A percentile compares a stretch with the other conserved stretches of the same genome.
Evolutionary conservation across 2,329 filamentous ascomycete species (phyloP).

Genomic region (Stachybotrys echinatus): DNA sequence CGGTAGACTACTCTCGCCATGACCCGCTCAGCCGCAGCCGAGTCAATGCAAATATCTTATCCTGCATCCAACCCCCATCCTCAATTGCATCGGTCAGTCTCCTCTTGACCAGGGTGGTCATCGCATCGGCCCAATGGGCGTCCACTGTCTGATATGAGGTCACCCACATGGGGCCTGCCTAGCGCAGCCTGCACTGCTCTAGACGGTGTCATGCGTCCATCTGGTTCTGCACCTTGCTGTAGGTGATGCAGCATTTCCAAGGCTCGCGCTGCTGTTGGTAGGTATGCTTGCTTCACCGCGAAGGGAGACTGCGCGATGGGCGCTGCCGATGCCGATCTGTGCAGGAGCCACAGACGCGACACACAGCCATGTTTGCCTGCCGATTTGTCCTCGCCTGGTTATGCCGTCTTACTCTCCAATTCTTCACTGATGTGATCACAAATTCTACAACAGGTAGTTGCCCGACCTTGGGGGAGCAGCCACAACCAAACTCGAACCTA

Average conservation of each 20-base stretch:
- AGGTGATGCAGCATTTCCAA: not conserved
- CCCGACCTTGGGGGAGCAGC: not conserved
- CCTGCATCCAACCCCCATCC: not conserved
- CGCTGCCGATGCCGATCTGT: not conserved
- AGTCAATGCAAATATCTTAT: not conserved
- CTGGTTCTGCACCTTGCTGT: not conserved
- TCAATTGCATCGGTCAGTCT: not conserved
- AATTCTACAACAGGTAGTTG: no score
- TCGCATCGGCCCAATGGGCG: not conserved
- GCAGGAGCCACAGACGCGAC: not conserved
- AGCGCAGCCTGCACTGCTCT: slow-evolving; percentile 1
- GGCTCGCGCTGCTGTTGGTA: not conserved
- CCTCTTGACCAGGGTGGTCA: not conserved
- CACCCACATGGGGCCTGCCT: not conserved
- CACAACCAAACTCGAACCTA: not conserved
- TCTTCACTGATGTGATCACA: no score
- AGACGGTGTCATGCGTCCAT: slow-evolving; percentile 4
- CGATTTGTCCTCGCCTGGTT: not conserved
- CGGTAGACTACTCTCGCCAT: no score
- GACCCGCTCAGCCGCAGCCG: not conserved
- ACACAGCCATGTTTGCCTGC: not conserved
- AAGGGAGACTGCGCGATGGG: not conserved
- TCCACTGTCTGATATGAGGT: not conserved
- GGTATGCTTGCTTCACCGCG: not conserved
- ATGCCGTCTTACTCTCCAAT: not conserved